phyloP scores from a whole-genome alignment of 2,329 filamentous ascomycete species.

The Arthrobotrys sphaeroides region DNA sequence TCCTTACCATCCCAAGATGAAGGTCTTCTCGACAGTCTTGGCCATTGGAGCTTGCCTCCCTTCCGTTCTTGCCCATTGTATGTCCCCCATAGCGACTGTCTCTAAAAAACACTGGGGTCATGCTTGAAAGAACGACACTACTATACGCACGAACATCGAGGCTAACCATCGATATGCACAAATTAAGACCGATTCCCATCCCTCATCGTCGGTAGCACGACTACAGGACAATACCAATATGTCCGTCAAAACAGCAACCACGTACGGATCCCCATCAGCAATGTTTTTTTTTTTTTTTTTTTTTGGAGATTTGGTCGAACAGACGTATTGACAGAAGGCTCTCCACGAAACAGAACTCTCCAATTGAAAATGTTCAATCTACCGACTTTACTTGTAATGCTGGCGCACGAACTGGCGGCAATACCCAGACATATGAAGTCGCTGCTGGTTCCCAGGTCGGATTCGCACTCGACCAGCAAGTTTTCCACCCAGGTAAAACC shows the following conservation, averaged over 20 bases:
- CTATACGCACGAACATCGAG: conserved; percentile 51
- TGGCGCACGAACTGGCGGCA: conserved; percentile 54
- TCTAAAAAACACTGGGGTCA: not conserved
- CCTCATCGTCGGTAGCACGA: conserved; percentile 62
- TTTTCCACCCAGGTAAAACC: conserved; percentile 62
- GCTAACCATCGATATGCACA: conserved; percentile 5
- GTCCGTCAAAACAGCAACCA: conserved; percentile 56
- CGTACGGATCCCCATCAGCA: conserved; percentile 13
- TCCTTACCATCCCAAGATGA: conserved; percentile 35
- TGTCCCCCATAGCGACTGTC: not conserved
- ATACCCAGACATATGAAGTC: conserved; percentile 61
- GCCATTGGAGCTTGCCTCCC: conserved; percentile 51
- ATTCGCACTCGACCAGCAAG: conserved; percentile 52
- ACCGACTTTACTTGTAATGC: conserved; percentile 58
- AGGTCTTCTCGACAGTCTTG: conserved; percentile 48
- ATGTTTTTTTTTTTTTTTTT: too few relatives aligned
- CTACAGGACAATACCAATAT: conserved; percentile 55
- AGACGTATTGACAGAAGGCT: not conserved
- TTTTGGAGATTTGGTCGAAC: not conserved
- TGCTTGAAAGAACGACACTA: conserved; percentile 30
- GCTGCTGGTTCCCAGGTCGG: conserved; percentile 60
- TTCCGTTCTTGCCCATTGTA: conserved; percentile 55
- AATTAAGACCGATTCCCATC: conserved; percentile 58
- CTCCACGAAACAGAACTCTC: conserved; percentile 60
- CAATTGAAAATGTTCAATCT: conserved; percentile 61